These are phyloP conservation scores for Hirsutella minnesotensis DNA, from an alignment of 2,329 filamentous ascomycete genomes.

Conservation along the genomic window DNA sequence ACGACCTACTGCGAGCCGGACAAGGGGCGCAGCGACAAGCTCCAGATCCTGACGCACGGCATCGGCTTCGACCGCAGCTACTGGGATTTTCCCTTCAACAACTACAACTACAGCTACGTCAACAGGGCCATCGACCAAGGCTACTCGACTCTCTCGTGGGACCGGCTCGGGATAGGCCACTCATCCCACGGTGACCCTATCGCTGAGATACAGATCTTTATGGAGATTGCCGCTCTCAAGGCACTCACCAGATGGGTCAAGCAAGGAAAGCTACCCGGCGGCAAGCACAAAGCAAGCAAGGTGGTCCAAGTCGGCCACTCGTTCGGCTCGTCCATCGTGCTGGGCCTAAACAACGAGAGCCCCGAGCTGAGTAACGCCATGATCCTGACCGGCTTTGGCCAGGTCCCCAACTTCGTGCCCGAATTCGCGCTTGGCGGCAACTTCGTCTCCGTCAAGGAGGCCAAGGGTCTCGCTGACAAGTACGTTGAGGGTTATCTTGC, in stretches of 20 bases:
- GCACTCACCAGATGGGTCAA: conserved; percentile 39
- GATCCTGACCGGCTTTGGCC: conserved; percentile 49
- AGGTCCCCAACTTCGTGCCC: conserved; percentile 29
- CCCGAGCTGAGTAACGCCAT: conserved; percentile 45
- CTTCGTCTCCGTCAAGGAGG: conserved; percentile 29
- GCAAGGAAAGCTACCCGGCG: conserved; percentile 27
- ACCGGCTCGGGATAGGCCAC: conserved; percentile 48
- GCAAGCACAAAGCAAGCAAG: conserved; percentile 25
- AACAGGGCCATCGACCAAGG: conserved; percentile 40
- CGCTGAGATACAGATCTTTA: conserved; percentile 43
- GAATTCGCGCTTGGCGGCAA: conserved; percentile 33
- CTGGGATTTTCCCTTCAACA: conserved; percentile 47
- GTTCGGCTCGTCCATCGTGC: conserved; percentile 48
- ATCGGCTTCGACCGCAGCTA: conserved; percentile 36
- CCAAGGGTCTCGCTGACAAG: conserved; percentile 14
- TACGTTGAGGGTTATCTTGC: no score
- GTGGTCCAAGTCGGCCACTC: conserved; percentile 53
- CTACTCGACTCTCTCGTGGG: conserved; percentile 48
- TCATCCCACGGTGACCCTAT: conserved; percentile 48
- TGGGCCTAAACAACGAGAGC: conserved; percentile 38
- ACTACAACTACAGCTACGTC: conserved; percentile 52
- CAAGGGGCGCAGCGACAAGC: conserved; percentile 21
- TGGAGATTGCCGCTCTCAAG: conserved; percentile 45
- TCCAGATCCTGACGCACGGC: conserved; percentile 30
- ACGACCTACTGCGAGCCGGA: conserved; percentile 51